These are phyloP conservation scores for Malassezia globosa DNA, from an alignment of 1,284 basidiomycete species.

Conservation along the genomic window DNA sequence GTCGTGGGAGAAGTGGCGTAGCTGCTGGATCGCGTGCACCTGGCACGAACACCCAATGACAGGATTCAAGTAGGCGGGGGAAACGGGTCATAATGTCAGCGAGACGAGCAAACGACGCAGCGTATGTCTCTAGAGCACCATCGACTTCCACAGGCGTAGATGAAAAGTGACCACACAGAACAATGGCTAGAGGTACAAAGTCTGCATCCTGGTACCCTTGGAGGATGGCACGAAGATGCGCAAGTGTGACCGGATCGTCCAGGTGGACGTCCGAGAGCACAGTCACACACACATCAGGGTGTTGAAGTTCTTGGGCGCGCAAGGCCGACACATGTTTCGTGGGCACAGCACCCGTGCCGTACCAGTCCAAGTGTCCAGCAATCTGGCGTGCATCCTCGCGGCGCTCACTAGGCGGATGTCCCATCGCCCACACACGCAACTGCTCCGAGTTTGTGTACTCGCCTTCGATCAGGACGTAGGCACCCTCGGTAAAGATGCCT, in stretches of 20 bases:
- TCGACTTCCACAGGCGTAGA: conserved; percentile 60
- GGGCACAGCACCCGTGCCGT: conserved; percentile 81
- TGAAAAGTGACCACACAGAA: conserved; percentile 91
- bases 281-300: conserved; percentile 61
- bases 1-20: conserved; percentile 62
- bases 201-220: conserved; percentile 77
- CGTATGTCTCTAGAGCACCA: conserved; percentile 63
- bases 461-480: conserved; percentile 86
- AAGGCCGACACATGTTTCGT: conserved; percentile 63
- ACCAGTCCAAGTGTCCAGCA: conserved; percentile 72
- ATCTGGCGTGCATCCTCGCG: conserved; percentile 24
- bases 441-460: conserved; percentile 86
- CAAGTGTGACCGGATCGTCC: conserved; percentile 73
- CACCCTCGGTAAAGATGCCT: conserved; percentile 91
- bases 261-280: conserved; percentile 88
- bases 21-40: conserved; percentile 73
- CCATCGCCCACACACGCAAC: conserved; percentile 79
- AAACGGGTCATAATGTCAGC: conserved; percentile 73
- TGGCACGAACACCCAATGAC: conserved; percentile 87
- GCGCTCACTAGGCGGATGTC: conserved; percentile 65
- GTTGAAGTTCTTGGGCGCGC: conserved; percentile 35
- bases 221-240: conserved; percentile 70
- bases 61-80: conserved; percentile 61
- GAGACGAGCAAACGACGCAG: conserved; percentile 73
- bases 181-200: conserved; percentile 69